Evolutionary conservation across 306 rosid genomes (phyloP).

Genomic region (Vigna hirtella): DNA sequence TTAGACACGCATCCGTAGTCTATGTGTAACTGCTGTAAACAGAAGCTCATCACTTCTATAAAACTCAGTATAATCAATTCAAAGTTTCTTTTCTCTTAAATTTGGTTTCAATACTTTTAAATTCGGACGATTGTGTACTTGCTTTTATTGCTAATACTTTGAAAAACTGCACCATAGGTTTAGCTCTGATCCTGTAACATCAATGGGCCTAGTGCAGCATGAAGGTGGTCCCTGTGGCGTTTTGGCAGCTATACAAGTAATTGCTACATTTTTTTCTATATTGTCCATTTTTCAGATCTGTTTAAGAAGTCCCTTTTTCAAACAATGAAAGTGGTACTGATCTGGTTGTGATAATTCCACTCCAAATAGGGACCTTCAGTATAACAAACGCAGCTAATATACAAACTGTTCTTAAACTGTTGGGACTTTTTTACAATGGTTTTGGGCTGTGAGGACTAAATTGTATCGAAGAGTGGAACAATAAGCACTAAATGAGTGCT

Average conservation of each 20-base stretch:
- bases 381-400: slow-evolving; percentile 16
- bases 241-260: slow-evolving; percentile 98
- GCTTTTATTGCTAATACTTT: slow-evolving; percentile 50
- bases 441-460: slow-evolving; percentile 27
- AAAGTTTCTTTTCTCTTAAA: too few relatives aligned
- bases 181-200: slow-evolving; percentile 73
- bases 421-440: slow-evolving; percentile 1
- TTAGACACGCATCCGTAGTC: too few relatives aligned
- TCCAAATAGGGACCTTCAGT: slow-evolving; percentile 30
- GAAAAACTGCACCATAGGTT: slow-evolving; percentile 62
- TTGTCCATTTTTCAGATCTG: slow-evolving; percentile 32
- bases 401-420: slow-evolving; percentile 18
- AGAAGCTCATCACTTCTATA: too few relatives aligned
- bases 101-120: slow-evolving; percentile 13
- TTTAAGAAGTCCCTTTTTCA: slow-evolving; percentile 19
- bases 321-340: slow-evolving; percentile 15
- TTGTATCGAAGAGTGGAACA: slow-evolving; percentile 33
- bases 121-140: slow-evolving; percentile 39
- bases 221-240: slow-evolving; percentile 99
- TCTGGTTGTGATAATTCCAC: slow-evolving; percentile 27
- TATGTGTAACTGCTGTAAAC: too few relatives aligned
- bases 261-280: slow-evolving; percentile 46
- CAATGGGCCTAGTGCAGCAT: slow-evolving; percentile 98
- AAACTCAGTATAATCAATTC: too few relatives aligned
- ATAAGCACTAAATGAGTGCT: slow-evolving; percentile 15